phyloP scores from a whole-genome alignment of 345 rosid genomes.

The Boechera divaricarpa region DNA sequence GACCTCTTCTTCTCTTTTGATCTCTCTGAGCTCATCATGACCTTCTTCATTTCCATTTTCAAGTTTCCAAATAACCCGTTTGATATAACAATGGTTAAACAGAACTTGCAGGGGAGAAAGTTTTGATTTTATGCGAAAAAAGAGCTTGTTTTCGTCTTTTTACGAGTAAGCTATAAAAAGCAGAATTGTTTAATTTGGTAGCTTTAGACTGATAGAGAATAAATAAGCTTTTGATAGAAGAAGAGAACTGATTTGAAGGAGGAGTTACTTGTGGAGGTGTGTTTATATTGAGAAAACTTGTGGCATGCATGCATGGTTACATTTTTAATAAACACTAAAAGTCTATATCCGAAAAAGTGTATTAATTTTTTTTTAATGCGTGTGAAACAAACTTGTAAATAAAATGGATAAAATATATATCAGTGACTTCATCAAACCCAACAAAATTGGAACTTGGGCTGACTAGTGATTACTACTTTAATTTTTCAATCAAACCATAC shows the following conservation, averaged over 20 bases:
- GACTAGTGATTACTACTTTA: conserved; percentile 16
- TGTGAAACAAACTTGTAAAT: neutral
- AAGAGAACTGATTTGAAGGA: conserved; percentile 19
- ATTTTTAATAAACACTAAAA: neutral
- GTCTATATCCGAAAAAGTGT: neutral
- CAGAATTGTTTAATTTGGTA: neutral
- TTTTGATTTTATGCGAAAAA: neutral
- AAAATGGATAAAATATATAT: conserved; percentile 10
- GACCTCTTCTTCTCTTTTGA: conserved; percentile 53
- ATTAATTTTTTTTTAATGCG: neutral
- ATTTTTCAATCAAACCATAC: conserved; percentile 8
- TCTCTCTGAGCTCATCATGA: conserved; percentile 44
- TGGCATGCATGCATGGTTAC: conserved; percentile 36
- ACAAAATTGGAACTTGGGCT: conserved; percentile 38
- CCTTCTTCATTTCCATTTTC: conserved; percentile 41
- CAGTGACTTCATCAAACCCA: conserved; percentile 31
- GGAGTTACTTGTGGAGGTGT: conserved; percentile 25
- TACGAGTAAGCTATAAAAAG: neutral
- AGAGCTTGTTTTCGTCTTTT: neutral
- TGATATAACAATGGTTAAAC: conserved; percentile 20
- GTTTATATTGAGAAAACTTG: conserved; percentile 19
- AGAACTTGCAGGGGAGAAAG: neutral
- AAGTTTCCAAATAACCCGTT: conserved; percentile 2
- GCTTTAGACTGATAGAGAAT: conserved; percentile 14
- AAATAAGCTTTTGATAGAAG: conserved; percentile 10